A percentile compares a stretch with the other conserved stretches of the same genome.
Evolutionary conservation across 768 basidiomycete genomes (phyloP).

Genomic region (Amyloporia xantha): DNA sequence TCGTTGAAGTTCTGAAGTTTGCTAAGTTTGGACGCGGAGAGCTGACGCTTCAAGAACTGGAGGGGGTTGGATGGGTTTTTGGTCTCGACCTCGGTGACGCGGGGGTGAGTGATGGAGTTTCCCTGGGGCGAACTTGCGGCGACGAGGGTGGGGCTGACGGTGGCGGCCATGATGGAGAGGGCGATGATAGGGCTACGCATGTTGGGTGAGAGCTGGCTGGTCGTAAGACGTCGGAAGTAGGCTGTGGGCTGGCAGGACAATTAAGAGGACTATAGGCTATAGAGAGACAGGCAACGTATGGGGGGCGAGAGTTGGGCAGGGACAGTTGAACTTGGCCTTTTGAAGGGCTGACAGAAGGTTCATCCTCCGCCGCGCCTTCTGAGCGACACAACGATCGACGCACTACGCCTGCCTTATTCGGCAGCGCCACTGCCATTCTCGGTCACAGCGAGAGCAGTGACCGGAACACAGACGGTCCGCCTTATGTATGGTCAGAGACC

Average conservation of each 20-base stretch:
- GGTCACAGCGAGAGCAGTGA: too few relatives aligned
- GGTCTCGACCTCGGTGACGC: slow-evolving; percentile 6
- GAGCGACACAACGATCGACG: slow-evolving; percentile 8
- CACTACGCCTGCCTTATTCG: slow-evolving; percentile 14
- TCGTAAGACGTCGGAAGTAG: slow-evolving; percentile 4
- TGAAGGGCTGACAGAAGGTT: slow-evolving; percentile 11
- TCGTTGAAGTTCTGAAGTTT: background rate
- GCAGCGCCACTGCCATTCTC: slow-evolving; percentile 8
- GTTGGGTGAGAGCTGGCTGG: background rate
- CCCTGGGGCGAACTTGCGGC: slow-evolving; percentile 14
- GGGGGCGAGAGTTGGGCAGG: slow-evolving; percentile 7
- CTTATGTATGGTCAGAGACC: too few relatives aligned
- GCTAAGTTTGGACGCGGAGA: background rate
- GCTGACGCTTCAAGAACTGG: background rate
- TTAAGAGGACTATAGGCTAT: slow-evolving; percentile 1
- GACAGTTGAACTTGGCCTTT: background rate
- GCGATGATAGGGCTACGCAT: slow-evolving; percentile 26
- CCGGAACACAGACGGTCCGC: too few relatives aligned
- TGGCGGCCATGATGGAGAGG: slow-evolving; percentile 22
- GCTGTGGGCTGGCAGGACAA: slow-evolving; percentile 1
- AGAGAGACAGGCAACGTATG: too few relatives aligned
- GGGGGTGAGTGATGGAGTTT: slow-evolving; percentile 7
- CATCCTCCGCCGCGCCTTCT: slow-evolving; percentile 22
- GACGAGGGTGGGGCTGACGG: slow-evolving; percentile 20
- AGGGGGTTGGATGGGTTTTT: background rate